These are phyloP conservation scores for Ehretia macrophylla DNA, from an alignment of 257 asterid genomes.

Conservation along the genomic window DNA sequence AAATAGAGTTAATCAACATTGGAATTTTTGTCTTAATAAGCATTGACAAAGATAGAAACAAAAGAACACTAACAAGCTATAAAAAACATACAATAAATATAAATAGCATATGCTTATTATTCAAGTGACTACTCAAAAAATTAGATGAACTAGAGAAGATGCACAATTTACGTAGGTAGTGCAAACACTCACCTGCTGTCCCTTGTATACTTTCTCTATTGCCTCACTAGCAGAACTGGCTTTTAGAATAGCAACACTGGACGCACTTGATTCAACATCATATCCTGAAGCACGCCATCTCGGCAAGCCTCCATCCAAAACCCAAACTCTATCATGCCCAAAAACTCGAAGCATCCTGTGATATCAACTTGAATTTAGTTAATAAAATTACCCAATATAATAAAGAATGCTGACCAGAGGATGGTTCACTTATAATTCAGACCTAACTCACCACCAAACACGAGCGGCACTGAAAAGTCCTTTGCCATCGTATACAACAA, in stretches of 20 bases:
- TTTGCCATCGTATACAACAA: slow-evolving; percentile 96
- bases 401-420: not conserved
- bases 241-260: slow-evolving; percentile 87
- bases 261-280: slow-evolving; percentile 92
- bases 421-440: no score
- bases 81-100: no score
- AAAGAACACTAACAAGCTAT: no score
- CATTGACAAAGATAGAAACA: no score
- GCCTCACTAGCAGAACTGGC: slow-evolving; percentile 99
- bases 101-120: no score
- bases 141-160: no score
- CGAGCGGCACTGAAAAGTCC: slow-evolving; percentile 99
- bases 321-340: slow-evolving; percentile 93
- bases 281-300: slow-evolving; percentile 92
- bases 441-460: slow-evolving; percentile 92
- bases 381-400: not conserved
- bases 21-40: no score
- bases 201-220: slow-evolving; percentile 82
- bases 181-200: slow-evolving; percentile 47
- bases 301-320: slow-evolving; percentile 91
- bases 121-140: no score
- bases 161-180: no score
- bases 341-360: slow-evolving; percentile 97
- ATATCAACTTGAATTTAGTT: not conserved
- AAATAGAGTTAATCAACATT: no score